Base-by-base conservation (phyloP, 495 filamentous ascomycete genomes). In the Podospora pseudopauciseta region DNA sequence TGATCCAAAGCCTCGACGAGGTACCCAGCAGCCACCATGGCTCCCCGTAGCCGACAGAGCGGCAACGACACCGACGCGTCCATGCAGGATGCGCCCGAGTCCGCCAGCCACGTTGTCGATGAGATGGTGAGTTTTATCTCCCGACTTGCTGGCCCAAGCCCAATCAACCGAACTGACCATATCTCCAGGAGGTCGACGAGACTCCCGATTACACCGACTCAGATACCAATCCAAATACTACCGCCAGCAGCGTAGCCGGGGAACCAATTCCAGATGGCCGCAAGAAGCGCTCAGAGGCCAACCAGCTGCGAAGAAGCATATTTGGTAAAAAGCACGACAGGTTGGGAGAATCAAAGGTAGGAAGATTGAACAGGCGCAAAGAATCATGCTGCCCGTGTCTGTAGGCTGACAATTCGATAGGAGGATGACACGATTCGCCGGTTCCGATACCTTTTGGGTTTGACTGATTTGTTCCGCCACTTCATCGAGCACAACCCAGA, bases 401-500 rank as follows among this genome's bases (percentile, higher is more conserved):
- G 19, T 32, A 28, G 23, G 28, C 68, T 75, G n/a, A 75, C 62
- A 18, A 9, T 57, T 20, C 5, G n/a, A 65, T 62, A 96, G 92
- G 94, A 97, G 80, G 92, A 97, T 82, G 96, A 99, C 73, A 94
- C 93, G 0, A 92, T 97, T 75, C 88, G 95, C 71, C 86, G 96
- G 76, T 99, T 98, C 76, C 91, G 93, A 62, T 98, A 99, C 75
- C 89, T 99, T 1, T 86, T 99, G 6, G 96, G 96, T 28, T 83
- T 98, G 61, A 99, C 96, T 59, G 96, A 99, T 75, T 86, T 99
- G 23, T 99, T 99, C 83, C 91, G 96, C 68, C 96, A 99, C 79
- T 99, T 99, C 79, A 99, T 99, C 81, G 93, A 97, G 74, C 90
- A 93, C 20, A 99, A 96, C 75, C 95, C 93, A 2, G 92, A 97